Evolutionary conservation across 495 filamentous ascomycete genomes (phyloP).

Genomic region (Lindgomyces ingoldianus): DNA sequence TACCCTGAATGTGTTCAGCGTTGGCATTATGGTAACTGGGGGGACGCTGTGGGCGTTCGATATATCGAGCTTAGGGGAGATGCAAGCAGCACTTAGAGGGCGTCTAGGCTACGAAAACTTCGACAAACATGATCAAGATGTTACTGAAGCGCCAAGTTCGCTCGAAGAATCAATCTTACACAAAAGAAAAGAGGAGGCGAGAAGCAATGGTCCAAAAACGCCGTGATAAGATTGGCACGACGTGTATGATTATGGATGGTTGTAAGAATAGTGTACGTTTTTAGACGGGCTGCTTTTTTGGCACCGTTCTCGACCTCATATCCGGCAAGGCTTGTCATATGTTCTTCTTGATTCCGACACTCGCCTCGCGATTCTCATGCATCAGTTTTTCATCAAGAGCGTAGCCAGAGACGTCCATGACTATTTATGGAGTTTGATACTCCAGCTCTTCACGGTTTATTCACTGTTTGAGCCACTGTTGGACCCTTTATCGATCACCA

Average conservation of each 20-base stretch:
- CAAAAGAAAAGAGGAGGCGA: constrained; percentile 39
- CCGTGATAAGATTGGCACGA: constrained; percentile 24
- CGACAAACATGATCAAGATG: constrained; percentile 55
- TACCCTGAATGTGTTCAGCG: constrained; percentile 73
- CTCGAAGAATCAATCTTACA: constrained; percentile 61
- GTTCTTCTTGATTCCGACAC: background rate
- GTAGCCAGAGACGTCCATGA: too few species aligned
- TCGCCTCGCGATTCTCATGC: background rate
- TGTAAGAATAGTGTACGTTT: constrained; percentile 34
- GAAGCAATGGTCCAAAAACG: constrained; percentile 15
- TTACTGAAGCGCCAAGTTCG: constrained; percentile 70
- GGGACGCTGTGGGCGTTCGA: constrained; percentile 70
- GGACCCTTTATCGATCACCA: background rate
- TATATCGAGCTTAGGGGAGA: constrained; percentile 68
- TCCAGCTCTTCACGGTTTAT: too few species aligned
- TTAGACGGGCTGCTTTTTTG: background rate
- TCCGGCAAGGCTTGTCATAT: background rate
- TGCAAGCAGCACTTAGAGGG: constrained; percentile 57
- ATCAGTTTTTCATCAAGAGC: too few species aligned
- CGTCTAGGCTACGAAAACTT: constrained; percentile 51
- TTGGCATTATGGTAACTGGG: constrained; percentile 68
- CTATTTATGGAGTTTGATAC: too few species aligned
- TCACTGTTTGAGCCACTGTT: background rate
- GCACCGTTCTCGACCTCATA: background rate
- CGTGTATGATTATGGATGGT: constrained; percentile 29